Base-by-base conservation (phyloP, 176 grass and related monocot genomes). In the Paspalum notatum region DNA sequence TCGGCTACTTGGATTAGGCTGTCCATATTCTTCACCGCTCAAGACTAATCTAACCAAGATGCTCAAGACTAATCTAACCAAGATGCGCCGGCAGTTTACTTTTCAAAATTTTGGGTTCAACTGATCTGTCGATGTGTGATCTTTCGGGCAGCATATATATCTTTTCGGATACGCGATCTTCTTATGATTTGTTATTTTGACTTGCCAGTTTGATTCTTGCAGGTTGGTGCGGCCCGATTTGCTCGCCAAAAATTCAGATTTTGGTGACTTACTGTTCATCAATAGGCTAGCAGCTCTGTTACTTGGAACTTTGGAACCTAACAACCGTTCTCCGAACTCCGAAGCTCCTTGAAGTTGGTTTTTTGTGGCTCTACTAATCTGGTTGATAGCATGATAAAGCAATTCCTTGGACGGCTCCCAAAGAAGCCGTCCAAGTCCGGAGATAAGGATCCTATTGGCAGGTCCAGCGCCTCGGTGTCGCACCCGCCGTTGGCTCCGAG, bases 321-420 rank as follows among this genome's bases (percentile, higher is more conserved):
- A 47, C 17, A 40, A 14, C 49, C 8, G 7, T 20, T 83, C 22
- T 46, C 32, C 32, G 25, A 27, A 73, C 22, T 82, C 79, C 1
- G 25, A 27, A 73, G 26, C 49, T 61, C n/a, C 53, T 25, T 51
- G 46, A 74, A 57, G 48, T 55, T 59, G 13, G 47, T 82, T 64
- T 6, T 44, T 57, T 57, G 40, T 48, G 57, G 17, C n/a, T 66
- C 56, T 24, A 55, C 49, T 79, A 39, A 64, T 71, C 74, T 66
- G n/a, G 59, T 66, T 12, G 80, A 71, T 73, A 94, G 75, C 11
- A 94, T 94, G 91, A 94, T 94, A 75, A 94, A 94, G 83, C 89
- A 91, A 77, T 81, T 94, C 62, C 81, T 94, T 66, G 89, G 89
- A 15, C 77, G 85, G 79, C 88, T 94, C 79, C 91, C 91, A 7